Evolutionary conservation across 148 eudicot genomes (phyloP).

Genomic region (Rhododendron henanense): DNA sequence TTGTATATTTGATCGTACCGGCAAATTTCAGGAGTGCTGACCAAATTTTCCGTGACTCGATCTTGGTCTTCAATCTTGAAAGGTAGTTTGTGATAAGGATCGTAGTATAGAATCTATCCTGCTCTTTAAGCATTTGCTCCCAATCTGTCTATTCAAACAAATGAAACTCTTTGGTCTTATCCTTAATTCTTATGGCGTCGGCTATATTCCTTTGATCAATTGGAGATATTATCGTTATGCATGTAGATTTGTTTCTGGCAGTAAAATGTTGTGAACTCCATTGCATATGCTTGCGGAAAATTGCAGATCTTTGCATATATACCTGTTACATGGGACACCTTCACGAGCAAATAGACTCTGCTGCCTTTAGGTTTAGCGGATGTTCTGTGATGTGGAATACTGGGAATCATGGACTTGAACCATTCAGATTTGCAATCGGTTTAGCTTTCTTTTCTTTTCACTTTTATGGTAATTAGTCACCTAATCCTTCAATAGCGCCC

Average conservation of each 20-base stretch:
- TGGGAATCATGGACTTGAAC: neutral
- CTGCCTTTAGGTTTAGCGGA: neutral
- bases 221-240: neutral
- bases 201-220: neutral
- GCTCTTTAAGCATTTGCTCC: neutral
- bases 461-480: too few species aligned
- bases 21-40: neutral
- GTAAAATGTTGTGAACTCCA: neutral
- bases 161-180: neutral
- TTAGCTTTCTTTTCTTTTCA: too few species aligned
- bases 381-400: neutral
- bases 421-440: too few species aligned
- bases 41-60: neutral
- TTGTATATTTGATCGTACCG: neutral
- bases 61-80: neutral
- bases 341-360: neutral
- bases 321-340: neutral
- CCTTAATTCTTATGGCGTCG: neutral
- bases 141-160: neutral
- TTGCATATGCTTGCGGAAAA: neutral
- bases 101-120: neutral
- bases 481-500: too few species aligned
- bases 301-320: neutral
- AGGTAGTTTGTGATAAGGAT: neutral
- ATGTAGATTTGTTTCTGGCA: neutral